Conservation (phyloP, 192 early-diverging fungal species). For the Umbelopsis ramanniana region DNA sequence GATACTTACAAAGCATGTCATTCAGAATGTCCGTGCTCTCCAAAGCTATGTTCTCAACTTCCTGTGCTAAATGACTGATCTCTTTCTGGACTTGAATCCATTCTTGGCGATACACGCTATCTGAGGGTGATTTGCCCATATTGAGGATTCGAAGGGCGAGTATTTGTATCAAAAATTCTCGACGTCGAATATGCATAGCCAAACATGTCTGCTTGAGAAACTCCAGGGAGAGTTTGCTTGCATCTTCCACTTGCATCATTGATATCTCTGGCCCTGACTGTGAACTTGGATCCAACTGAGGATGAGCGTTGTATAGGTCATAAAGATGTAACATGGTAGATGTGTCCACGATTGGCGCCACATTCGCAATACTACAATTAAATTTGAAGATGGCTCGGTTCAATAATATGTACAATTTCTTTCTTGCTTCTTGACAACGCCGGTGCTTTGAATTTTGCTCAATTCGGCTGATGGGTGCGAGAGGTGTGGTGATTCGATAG, state of each 20-base stretch:
- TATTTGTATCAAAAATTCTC: conserved; percentile 59
- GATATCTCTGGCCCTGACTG: conserved; percentile 27
- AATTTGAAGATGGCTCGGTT: conserved; percentile 49
- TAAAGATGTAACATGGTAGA: conserved; percentile 46
- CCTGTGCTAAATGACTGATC: not conserved
- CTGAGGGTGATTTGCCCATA: not conserved
- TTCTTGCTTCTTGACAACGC: conserved; percentile 55
- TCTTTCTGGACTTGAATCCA: conserved; percentile 2
- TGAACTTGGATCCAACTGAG: conserved; percentile 13
- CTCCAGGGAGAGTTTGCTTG: conserved; percentile 41
- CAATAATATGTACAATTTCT: conserved; percentile 44
- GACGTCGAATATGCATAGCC: conserved; percentile 56
- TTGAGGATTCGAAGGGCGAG: conserved; percentile 32
- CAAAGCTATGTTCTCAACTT: conserved; percentile 7
- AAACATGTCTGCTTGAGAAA: conserved; percentile 49
- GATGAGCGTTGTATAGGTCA: conserved; percentile 57
- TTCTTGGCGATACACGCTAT: not conserved
- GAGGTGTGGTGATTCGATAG: conserved; percentile 60
- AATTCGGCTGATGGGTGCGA: conserved; percentile 65
- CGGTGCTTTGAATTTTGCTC: conserved; percentile 57
- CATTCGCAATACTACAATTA: conserved; percentile 50
- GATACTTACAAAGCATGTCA: conserved; percentile 2
- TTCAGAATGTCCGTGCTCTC: conserved; percentile 4
- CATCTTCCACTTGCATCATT: not conserved
- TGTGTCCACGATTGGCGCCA: conserved; percentile 47